Evolutionary conservation across 371 early-diverging fungal species (phyloP).

Genomic region (Caulochytrium protostelioides): DNA sequence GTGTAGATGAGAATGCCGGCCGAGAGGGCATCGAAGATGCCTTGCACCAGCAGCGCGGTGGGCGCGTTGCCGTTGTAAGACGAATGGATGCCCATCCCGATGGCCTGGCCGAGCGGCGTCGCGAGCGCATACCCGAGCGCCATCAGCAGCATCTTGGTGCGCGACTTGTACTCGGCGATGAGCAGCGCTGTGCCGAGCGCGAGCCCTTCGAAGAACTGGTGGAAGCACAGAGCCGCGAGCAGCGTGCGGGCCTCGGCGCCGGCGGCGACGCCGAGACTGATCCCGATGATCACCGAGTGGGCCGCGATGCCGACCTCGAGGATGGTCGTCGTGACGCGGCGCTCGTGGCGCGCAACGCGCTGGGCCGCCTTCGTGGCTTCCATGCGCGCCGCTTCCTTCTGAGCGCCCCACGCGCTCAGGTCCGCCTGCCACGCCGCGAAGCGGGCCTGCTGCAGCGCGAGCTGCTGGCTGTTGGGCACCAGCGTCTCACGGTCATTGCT

Average conservation of each 20-base stretch:
- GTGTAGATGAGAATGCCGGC: constrained; percentile 63
- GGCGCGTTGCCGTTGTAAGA: constrained; percentile 31
- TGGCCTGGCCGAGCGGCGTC: constrained; percentile 53
- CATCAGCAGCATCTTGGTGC: constrained; percentile 12
- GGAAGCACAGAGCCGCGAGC: constrained; percentile 60
- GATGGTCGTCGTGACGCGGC: constrained; percentile 31
- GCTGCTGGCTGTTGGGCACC: too few species aligned
- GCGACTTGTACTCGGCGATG: constrained; percentile 31
- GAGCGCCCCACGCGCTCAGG: too few species aligned
- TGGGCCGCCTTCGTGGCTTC: too few species aligned
- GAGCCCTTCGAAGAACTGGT: constrained; percentile 77
- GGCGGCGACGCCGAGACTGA: constrained; percentile 46
- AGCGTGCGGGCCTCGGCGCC: constrained; percentile 42
- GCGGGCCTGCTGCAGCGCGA: too few species aligned
- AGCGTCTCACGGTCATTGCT: too few species aligned
- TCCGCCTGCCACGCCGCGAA: too few species aligned
- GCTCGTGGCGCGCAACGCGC: too few species aligned
- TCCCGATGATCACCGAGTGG: constrained; percentile 70
- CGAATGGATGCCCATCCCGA: constrained; percentile 44
- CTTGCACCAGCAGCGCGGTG: constrained; percentile 37
- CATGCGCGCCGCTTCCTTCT: too few species aligned
- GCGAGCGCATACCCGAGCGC: constrained; percentile 32
- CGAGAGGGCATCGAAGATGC: constrained; percentile 48
- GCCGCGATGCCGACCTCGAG: constrained; percentile 67
- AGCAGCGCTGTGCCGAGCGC: constrained; percentile 60